Evolutionary conservation across 208 protist genomes (phyloP).

Genomic region (Crithidia bombi): DNA sequence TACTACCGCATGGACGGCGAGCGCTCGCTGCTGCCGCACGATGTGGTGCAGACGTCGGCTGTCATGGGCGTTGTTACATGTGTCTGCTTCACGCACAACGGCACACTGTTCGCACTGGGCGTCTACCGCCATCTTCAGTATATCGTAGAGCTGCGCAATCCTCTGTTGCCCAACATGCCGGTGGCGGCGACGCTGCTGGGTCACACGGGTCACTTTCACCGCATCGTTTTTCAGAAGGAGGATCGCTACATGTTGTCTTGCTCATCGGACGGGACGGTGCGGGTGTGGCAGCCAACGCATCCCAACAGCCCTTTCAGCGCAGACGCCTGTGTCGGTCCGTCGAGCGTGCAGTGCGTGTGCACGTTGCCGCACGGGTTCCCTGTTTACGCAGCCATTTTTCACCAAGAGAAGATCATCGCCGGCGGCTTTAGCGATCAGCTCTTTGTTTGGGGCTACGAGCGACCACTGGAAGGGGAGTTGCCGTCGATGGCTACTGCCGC

Average conservation of each 20-base stretch:
- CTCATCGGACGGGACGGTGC: conserved; percentile 76
- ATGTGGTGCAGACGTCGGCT: conserved; percentile 46
- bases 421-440: conserved; percentile 72
- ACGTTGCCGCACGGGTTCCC: conserved; percentile 70
- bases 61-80: conserved; percentile 66
- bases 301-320: conserved; percentile 4
- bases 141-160: conserved; percentile 63
- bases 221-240: conserved; percentile 54
- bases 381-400: conserved; percentile 74
- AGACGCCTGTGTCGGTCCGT: background rate
- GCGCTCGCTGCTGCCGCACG: conserved; percentile 62
- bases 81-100: conserved; percentile 55
- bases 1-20: conserved; percentile 64
- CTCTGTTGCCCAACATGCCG: conserved; percentile 38
- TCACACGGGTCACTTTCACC: conserved; percentile 75
- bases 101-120: conserved; percentile 56
- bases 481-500: conserved; percentile 2
- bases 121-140: conserved; percentile 65
- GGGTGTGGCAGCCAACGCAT: conserved; percentile 52
- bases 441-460: conserved; percentile 62
- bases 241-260: conserved; percentile 65
- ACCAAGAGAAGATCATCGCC: conserved; percentile 73
- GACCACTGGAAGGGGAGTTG: conserved; percentile 11
- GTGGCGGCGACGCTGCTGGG: conserved; percentile 46
- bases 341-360: conserved; percentile 41